Evolutionary conservation across 768 basidiomycete species (phyloP).

Genomic region (Leccinellum rugosiceps): DNA sequence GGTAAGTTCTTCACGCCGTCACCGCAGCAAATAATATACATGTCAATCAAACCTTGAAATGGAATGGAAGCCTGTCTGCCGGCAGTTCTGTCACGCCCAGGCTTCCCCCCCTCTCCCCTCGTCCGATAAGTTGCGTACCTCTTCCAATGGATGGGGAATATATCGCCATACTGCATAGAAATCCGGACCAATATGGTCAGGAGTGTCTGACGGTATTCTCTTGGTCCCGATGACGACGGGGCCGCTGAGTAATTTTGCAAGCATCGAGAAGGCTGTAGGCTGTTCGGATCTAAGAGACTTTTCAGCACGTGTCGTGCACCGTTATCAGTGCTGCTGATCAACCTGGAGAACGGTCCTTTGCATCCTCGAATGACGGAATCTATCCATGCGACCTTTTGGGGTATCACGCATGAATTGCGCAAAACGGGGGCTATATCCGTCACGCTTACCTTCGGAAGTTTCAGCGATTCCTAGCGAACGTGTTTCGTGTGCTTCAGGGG

Average conservation of each 20-base stretch:
- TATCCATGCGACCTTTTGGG: neutral
- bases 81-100: slow-evolving; percentile 2
- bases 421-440: slow-evolving; percentile 4
- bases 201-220: neutral
- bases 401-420: neutral
- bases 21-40: slow-evolving; percentile 13
- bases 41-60: slow-evolving; percentile 25
- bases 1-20: slow-evolving; percentile 12
- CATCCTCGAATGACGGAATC: slow-evolving; percentile 7
- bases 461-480: slow-evolving; percentile 6
- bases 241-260: neutral
- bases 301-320: slow-evolving; percentile 1
- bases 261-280: neutral
- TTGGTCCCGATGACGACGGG: neutral
- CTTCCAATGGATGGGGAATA: neutral
- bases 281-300: neutral
- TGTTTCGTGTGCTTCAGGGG: slow-evolving; percentile 6
- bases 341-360: neutral
- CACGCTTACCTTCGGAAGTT: neutral
- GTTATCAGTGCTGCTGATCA: slow-evolving; percentile 11
- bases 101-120: neutral
- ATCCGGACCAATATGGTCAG: neutral
- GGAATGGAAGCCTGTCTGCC: slow-evolving; percentile 21
- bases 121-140: neutral
- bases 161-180: neutral